Evolutionary conservation across 306 rosid genomes (phyloP).

Genomic region (Cicer cuneatum): DNA sequence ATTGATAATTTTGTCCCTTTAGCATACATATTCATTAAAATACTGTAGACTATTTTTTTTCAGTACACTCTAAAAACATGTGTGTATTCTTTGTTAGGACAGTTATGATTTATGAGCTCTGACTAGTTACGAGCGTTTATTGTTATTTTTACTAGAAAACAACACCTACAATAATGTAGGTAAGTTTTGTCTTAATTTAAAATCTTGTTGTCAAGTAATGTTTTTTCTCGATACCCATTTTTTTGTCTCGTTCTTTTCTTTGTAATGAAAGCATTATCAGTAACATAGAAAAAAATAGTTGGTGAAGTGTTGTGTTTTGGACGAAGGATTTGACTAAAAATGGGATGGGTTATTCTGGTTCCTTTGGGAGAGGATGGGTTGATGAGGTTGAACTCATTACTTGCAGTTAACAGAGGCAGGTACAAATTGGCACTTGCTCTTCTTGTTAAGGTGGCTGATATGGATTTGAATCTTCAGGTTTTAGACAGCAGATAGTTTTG

Average conservation of each 20-base stretch:
- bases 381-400: not conserved
- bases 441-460: not conserved
- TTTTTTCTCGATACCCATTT: not conserved
- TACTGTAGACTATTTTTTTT: no score
- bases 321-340: not conserved
- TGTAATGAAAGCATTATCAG: not conserved
- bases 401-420: not conserved
- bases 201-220: not conserved
- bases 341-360: not conserved
- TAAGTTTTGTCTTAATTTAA: not conserved
- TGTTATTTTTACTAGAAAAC: not conserved
- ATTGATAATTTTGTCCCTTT: no score
- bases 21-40: no score
- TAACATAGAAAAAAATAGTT: not conserved
- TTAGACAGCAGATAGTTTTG: not conserved
- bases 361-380: not conserved
- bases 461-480: conserved; percentile 12
- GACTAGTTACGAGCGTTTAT: not conserved
- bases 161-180: not conserved
- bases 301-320: not conserved
- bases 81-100: not conserved
- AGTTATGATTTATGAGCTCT: not conserved
- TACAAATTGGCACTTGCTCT: not conserved
- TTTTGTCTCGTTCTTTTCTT: not conserved
- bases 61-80: no score